These are phyloP conservation scores for Kodamaea kaohsiungensis DNA, from an alignment of 805 yeast species.

Conservation along the genomic window DNA sequence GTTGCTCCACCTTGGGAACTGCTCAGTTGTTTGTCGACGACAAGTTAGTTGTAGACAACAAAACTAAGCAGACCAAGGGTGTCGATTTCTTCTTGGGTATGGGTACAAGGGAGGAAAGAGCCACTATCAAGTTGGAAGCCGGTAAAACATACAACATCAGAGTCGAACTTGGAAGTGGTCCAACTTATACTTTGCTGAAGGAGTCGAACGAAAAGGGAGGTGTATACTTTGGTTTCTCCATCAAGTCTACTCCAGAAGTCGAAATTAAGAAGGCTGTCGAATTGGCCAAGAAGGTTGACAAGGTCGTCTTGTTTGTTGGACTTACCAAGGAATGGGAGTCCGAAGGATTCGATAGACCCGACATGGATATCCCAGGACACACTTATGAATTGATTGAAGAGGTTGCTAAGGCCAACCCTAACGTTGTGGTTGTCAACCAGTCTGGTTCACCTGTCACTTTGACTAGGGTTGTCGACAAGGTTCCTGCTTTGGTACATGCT, in stretches of 20 bases:
- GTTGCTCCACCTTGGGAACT: conserved; percentile 54
- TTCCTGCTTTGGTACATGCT: conserved; percentile 50
- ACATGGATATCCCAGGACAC: conserved; percentile 51
- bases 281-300: conserved; percentile 51
- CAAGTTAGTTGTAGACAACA: conserved; percentile 55
- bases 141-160: conserved; percentile 48
- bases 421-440: conserved; percentile 55
- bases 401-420: conserved; percentile 48
- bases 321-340: conserved; percentile 57
- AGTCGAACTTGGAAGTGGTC: conserved; percentile 52
- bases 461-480: conserved; percentile 46
- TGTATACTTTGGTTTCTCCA: conserved; percentile 25
- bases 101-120: conserved; percentile 55
- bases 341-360: conserved; percentile 57
- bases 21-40: conserved; percentile 56
- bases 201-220: conserved; percentile 23
- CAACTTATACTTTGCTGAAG: conserved; percentile 30
- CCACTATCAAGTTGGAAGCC: conserved; percentile 37
- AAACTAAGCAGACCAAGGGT: conserved; percentile 51
- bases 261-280: conserved; percentile 44
- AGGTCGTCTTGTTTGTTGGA: conserved; percentile 54
- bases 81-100: conserved; percentile 50
- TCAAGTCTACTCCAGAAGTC: conserved; percentile 19
- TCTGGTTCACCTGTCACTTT: conserved; percentile 62
- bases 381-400: conserved; percentile 47